Evolutionary conservation across 805 yeast species (phyloP), one percentile per base, ranked within the genome.

Genomic region (Candida vartiovaarae): DNA sequence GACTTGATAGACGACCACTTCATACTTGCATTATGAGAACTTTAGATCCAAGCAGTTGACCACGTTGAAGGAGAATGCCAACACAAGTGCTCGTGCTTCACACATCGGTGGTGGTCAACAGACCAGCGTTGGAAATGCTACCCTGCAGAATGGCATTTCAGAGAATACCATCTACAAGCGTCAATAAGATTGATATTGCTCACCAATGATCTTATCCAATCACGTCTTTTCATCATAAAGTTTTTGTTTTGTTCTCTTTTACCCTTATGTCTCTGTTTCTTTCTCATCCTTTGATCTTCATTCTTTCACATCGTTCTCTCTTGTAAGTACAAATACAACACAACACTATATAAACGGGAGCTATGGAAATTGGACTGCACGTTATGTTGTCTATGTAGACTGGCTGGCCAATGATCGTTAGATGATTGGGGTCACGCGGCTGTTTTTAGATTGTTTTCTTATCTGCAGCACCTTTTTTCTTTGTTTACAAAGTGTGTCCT

Each of bases 1-100:
- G 98, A 91, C 63, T 79, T 93, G 63, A 90, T 93, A 57, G 99
- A 93, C 65, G n/a, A 80, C 95, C 9, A 93, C 99, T 4, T 71
- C 95, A 2, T 72, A 78, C 53, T 75, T 80, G 43, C 98, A 93
- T 65, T 93, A 93, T 66, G 99, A 93, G 71, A 74, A 80, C 43
- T 93, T 90, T 70, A 82, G 99, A 68, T 74, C 95, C 23, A 89
- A 90, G 67, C 99, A 93, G 70, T 79, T 93, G 64, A 79, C 89
- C 47, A 95, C 95, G 7, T 75, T 93, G 65, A 90, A 91, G 68
- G 98, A 91, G 68, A 88, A 84, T 63, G 89, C 87, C n/a, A 65
- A 49, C 34, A 43, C 57, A 25, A 55, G 57, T 36, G 57, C 62
- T 30, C 65, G 71, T 51, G 54, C 65, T 29, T 63, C 66, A 9